Percentiles rank a stretch among this genome's conserved stretches.
Evolutionary conservation across 2,329 filamentous ascomycete species (phyloP).

Genomic region (Samsoniella hepiali): DNA sequence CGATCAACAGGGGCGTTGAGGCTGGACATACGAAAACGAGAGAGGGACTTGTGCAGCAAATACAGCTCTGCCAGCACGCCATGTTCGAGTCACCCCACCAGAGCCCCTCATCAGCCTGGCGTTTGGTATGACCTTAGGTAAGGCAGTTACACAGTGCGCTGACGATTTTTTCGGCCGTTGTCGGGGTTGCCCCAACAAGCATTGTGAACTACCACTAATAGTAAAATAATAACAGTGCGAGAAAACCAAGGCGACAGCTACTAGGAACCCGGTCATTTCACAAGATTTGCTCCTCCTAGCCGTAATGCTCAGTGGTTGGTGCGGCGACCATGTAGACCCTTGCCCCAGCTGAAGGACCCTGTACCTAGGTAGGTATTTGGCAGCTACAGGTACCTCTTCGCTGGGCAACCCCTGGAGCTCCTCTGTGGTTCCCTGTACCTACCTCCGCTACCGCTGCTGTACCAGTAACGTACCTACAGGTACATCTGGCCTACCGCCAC

Average conservation of each 20-base stretch:
- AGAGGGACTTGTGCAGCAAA: background rate
- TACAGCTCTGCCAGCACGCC: slow-evolving; percentile 1
- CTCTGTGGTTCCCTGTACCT: background rate
- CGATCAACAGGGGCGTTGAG: background rate
- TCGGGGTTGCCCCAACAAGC: background rate
- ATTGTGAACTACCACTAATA: background rate
- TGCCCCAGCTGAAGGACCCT: background rate
- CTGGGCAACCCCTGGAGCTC: no score
- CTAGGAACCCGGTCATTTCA: background rate
- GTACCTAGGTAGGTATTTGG: background rate
- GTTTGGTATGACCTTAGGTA: background rate
- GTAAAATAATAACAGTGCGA: background rate
- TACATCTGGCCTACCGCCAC: background rate
- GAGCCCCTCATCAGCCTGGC: background rate
- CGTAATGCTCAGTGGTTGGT: background rate
- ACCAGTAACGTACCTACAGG: background rate
- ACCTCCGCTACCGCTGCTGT: background rate
- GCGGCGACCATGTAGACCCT: background rate
- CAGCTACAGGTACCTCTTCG: background rate
- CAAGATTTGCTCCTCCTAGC: background rate
- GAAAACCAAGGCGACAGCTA: background rate
- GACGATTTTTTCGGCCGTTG: background rate
- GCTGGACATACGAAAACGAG: background rate
- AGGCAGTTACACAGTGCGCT: background rate
- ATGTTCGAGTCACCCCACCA: background rate